These are phyloP conservation scores for Ceratocystis harringtonii DNA, from an alignment of 2,329 filamentous ascomycete species.

Conservation along the genomic window DNA sequence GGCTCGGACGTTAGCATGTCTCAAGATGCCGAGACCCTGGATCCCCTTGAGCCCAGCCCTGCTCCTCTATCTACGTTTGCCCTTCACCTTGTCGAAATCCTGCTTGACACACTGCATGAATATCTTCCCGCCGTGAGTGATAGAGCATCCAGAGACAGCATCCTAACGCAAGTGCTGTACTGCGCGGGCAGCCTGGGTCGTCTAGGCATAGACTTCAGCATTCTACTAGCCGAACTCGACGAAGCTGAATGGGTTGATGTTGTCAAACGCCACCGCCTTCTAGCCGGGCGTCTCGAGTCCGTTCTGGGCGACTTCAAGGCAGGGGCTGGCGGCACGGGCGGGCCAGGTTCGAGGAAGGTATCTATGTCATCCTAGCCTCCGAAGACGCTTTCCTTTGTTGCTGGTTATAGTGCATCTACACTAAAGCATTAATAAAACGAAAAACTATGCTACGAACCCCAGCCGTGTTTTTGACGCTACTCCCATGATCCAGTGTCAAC, in stretches of 20 bases:
- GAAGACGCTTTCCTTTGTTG: background rate
- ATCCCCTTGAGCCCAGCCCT: slow-evolving; percentile 47
- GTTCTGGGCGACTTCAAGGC: slow-evolving; percentile 42
- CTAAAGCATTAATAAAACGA: background rate
- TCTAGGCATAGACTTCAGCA: slow-evolving; percentile 81
- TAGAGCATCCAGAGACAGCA: slow-evolving; percentile 64
- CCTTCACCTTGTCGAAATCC: slow-evolving; percentile 63
- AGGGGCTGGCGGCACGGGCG: background rate
- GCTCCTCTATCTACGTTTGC: slow-evolving; percentile 72
- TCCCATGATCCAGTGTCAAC: no score
- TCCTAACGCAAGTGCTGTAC: slow-evolving; percentile 85
- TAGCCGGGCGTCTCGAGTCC: slow-evolving; percentile 64
- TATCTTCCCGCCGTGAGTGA: slow-evolving; percentile 77
- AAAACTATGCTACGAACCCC: background rate
- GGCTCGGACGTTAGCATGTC: slow-evolving; percentile 8
- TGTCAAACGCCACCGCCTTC: slow-evolving; percentile 70
- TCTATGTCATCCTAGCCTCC: background rate
- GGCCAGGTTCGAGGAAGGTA: slow-evolving; percentile 12
- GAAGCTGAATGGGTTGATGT: slow-evolving; percentile 72
- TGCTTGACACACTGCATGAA: slow-evolving; percentile 57
- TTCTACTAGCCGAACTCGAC: slow-evolving; percentile 42
- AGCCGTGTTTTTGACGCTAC: background rate
- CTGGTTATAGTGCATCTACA: background rate
- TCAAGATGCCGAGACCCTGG: slow-evolving; percentile 18
- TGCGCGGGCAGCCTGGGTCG: slow-evolving; percentile 82